Conservation (phyloP, 164 flowering plant genomes). For the Liquidambar formosana region DNA sequence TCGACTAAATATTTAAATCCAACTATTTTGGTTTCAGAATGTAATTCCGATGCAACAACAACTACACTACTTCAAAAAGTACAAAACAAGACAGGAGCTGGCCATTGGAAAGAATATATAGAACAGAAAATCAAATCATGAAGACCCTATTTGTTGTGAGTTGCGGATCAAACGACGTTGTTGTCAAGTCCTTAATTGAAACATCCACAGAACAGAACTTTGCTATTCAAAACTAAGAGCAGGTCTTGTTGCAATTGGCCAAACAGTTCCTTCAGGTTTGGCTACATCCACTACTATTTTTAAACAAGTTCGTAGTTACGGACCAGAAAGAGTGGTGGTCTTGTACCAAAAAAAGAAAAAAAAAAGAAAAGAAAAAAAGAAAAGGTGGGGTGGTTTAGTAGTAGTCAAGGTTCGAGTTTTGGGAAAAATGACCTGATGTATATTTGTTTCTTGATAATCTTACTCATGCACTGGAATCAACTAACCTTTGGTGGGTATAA, state of each 20-base stretch:
- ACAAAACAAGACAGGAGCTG: slow-evolving; percentile 21
- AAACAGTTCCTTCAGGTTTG: slow-evolving; percentile 37
- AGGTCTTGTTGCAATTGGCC: slow-evolving; percentile 23
- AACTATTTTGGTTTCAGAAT: slow-evolving; percentile 18
- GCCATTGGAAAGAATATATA: slow-evolving; percentile 26
- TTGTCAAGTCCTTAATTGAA: slow-evolving; percentile 31
- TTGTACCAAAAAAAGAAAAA: no score
- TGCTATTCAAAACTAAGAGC: slow-evolving; percentile 25
- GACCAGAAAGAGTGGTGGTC: no score
- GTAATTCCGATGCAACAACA: slow-evolving; percentile 29
- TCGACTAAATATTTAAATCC: background rate
- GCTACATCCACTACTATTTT: no score
- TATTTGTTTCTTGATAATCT: no score
- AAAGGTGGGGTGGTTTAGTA: no score
- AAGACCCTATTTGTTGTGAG: slow-evolving; percentile 27
- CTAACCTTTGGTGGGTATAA: no score
- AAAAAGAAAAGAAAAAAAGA: no score
- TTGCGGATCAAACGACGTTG: slow-evolving; percentile 46
- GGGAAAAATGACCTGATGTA: no score
- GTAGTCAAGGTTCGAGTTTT: no score
- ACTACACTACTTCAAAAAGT: slow-evolving; percentile 36
- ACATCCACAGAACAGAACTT: slow-evolving; percentile 19
- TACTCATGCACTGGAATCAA: no score
- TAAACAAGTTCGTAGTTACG: no score
- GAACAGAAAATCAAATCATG: slow-evolving; percentile 13